Evolutionary conservation across 768 basidiomycete species (phyloP).

Genomic region (Lactarius trivialis): DNA sequence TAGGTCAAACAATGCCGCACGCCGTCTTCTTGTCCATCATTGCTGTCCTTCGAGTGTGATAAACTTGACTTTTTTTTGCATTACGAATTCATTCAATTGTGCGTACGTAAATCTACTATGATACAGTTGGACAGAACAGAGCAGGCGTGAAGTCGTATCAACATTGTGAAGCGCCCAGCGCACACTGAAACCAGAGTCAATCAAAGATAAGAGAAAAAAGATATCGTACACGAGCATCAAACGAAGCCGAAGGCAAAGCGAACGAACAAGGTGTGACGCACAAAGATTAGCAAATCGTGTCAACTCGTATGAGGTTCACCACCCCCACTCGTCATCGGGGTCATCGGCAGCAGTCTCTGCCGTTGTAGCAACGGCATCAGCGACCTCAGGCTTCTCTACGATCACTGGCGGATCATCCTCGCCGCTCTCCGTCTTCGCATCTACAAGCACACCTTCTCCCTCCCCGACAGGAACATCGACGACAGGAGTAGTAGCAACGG

Average conservation of each 20-base stretch:
- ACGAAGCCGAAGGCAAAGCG: not conserved
- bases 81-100: slow-evolving; percentile 1
- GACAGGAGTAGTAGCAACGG: not conserved
- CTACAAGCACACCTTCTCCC: slow-evolving; percentile 12
- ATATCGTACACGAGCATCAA: slow-evolving; percentile 1
- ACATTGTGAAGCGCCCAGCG: slow-evolving; percentile 3
- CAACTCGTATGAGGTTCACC: not conserved
- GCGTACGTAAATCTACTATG: slow-evolving; percentile 8
- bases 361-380: not conserved
- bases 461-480: not conserved
- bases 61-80: not conserved
- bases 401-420: slow-evolving; percentile 4
- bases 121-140: slow-evolving; percentile 9
- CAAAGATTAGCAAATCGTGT: slow-evolving; percentile 3
- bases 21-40: not conserved
- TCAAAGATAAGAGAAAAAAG: not conserved
- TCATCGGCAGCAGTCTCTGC: not conserved
- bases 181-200: not conserved
- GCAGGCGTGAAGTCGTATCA: not conserved
- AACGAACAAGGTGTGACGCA: not conserved
- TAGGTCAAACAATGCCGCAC: not conserved
- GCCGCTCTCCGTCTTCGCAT: slow-evolving; percentile 2
- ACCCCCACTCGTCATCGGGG: not conserved
- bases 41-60: not conserved
- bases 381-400: not conserved